Percentiles rank a stretch among this genome's conserved stretches.
Conservation (phyloP, 495 filamentous ascomycete genomes). For the Penicillium longicatenatum region DNA sequence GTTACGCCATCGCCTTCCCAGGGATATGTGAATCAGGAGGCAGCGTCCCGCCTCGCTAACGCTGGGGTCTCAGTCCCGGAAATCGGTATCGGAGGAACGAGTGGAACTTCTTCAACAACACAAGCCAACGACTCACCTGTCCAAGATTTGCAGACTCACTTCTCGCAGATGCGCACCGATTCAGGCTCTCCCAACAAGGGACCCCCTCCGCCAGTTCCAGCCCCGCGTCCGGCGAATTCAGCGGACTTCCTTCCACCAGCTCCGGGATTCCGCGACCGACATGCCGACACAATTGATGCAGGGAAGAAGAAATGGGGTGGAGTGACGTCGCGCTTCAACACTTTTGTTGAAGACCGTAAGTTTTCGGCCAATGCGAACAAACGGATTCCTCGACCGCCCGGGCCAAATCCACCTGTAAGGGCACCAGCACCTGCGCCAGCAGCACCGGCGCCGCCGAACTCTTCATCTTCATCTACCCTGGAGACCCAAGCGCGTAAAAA, state of each 20-base stretch:
- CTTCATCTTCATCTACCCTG: slow-evolving; percentile 2
- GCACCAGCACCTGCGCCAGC: slow-evolving; percentile 1
- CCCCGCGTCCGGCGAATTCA: slow-evolving; percentile 54
- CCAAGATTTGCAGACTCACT: slow-evolving; percentile 68
- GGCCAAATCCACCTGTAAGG: slow-evolving; percentile 12
- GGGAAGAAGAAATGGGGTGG: slow-evolving; percentile 62
- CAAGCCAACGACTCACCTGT: slow-evolving; percentile 40
- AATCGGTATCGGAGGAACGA: slow-evolving; percentile 64
- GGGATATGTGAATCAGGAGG: slow-evolving; percentile 65
- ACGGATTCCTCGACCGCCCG: slow-evolving; percentile 33
- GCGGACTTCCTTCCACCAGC: slow-evolving; percentile 11
- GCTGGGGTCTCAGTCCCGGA: slow-evolving; percentile 84
- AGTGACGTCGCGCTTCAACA: slow-evolving; percentile 41
- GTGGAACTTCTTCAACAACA: slow-evolving; percentile 7
- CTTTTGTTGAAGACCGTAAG: slow-evolving; percentile 38
- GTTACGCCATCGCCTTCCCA: slow-evolving; percentile 31
- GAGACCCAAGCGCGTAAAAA: slow-evolving; percentile 55
- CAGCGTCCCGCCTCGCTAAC: slow-evolving; percentile 66
- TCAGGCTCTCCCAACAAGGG: slow-evolving; percentile 21
- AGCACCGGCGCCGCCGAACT: background rate
- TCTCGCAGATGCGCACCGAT: slow-evolving; percentile 56
- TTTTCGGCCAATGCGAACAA: slow-evolving; percentile 33
- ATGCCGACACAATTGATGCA: slow-evolving; percentile 64
- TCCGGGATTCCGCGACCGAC: slow-evolving; percentile 57
- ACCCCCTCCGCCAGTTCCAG: slow-evolving; percentile 38